Conservation (phyloP, 2,329 filamentous ascomycete species). For the Colletotrichum sp. region DNA sequence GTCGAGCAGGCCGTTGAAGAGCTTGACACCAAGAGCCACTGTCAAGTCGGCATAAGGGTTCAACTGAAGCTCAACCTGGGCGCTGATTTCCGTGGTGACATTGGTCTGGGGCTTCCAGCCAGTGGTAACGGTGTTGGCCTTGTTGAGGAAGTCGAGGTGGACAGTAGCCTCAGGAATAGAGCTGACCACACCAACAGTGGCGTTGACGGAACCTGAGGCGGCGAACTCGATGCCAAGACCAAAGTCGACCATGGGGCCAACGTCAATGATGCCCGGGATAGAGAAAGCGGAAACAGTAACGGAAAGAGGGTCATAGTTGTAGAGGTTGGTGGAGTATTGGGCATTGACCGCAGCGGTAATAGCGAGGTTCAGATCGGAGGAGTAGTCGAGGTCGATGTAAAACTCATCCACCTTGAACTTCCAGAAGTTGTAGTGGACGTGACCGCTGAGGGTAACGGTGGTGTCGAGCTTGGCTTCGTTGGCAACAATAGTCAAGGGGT, state of each 20-base stretch:
- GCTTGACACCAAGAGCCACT: conserved; percentile 41
- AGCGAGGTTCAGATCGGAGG: conserved; percentile 33
- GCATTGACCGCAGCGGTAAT: conserved; percentile 38
- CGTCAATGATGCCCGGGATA: conserved; percentile 44
- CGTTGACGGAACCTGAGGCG: conserved; percentile 34
- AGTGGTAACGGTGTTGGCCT: conserved; percentile 29
- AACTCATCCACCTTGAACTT: conserved; percentile 36
- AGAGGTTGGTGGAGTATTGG: conserved; percentile 35
- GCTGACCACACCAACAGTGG: conserved; percentile 34
- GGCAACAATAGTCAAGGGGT: conserved; percentile 38
- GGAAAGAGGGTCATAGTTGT: conserved; percentile 37
- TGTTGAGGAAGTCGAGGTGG: conserved; percentile 42
- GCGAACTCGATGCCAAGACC: conserved; percentile 39
- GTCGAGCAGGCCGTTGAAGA: conserved; percentile 40
- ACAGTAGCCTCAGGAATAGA: conserved; percentile 38
- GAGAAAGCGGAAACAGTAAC: conserved; percentile 40
- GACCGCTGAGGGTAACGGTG: conserved; percentile 43
- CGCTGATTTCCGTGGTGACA: conserved; percentile 34
- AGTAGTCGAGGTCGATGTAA: conserved; percentile 45
- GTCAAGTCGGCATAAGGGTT: conserved; percentile 39
- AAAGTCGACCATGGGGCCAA: conserved; percentile 41
- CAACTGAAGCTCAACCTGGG: conserved; percentile 33
- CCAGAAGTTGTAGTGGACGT: conserved; percentile 42
- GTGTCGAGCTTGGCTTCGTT: conserved; percentile 37
- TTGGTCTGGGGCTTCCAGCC: conserved; percentile 41